Evolutionary conservation across 2,329 filamentous ascomycete species (phyloP), one percentile per base, ranked within the genome.

Genomic region (Aspergillus carbonarius): DNA sequence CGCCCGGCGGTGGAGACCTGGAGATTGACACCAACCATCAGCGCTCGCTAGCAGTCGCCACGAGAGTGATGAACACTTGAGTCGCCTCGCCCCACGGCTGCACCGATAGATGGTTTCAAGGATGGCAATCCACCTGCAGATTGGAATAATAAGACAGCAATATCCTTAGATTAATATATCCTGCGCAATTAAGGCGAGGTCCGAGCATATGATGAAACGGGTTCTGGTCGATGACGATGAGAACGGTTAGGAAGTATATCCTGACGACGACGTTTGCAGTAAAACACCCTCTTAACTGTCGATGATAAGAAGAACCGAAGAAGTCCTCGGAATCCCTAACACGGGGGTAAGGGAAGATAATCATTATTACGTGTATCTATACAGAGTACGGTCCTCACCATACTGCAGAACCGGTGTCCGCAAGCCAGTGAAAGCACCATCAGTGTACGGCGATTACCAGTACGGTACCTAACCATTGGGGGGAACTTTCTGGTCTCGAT

Each of bases 51-150:
- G 49, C 34, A 35, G 17, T 62, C 55, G 59, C 57, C 57, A 63
- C 57, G 57, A 63, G 61, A 62, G 57, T 49, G 57, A 60, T 62
- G 55, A 56, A 47, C 55, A 60, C 55, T 62, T 18, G 30, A 32
- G 30, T 32, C 30, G 58, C 51, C 50, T 59, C 47, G 62, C 58
- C 60, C 62, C 62, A 64, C 55, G 47, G 12, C 34, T 30, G 27
- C 37, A 50, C 51, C 42, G 52, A 48, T 47, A 46, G 57, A 30
- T 48, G 37, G 50, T 57, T 55, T 58, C 51, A 58, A 18, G 55
- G 55, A 30, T 40, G 25, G 25, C 48, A 40, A 44, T 46, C 44
- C 35, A 59, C 56, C 10, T 25, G 37, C 44, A 48, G 44, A 48
- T 48, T 48, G 44, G n/a, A 48, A 48, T 48, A 30, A 48, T 32